Base-by-base conservation (phyloP, 225 moss, liverwort and hornwort genomes). In the Sphagnum contortum region DNA sequence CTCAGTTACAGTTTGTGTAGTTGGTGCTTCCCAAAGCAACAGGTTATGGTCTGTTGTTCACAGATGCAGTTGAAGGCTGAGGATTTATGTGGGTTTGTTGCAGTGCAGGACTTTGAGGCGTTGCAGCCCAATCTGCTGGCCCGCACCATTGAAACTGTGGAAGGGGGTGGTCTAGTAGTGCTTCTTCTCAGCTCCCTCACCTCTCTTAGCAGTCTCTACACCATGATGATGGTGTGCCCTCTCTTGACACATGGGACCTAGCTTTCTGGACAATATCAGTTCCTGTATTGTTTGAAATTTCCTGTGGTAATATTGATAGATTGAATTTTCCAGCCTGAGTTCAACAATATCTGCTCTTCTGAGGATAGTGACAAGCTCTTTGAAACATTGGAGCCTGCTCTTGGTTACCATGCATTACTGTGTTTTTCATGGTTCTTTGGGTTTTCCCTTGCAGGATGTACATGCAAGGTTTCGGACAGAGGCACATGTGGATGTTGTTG, bases 401-500 rank as follows among this genome's bases (percentile, higher is more conserved):
- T 29, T 29, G 29, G 0, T 29, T 29, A 0, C 1, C 29, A 29
- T 29, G 29, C 29, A 29, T 29, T 29, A 29, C 29, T 29, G 29
- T 29, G 29, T 29, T 29, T 29, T 29, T 29, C 29, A 29, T 29
- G 29, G 29, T 29, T 29, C 29, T 29, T 29, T 29, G 47, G 12
- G 8, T 47, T 46, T 67, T 45, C 63, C 53, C 66, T 78, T 62
- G 53, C 73, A 92, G 96, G 96, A 96, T 76, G 92, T 96, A 55
- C 96, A 96, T 71, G 84, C 92, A 48, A 83, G 96, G 74, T 96
- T 96, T 73, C 88, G 96, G 71, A 96, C 92, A 49, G 96, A 96
- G 75, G 87, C 92, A 13, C 96, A 96, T 78, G 81, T 79, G 60
- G 81, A 89, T 72, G 80, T 96, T 14, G 81, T 81, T 48, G 92